These are phyloP conservation scores for Cyberlindnera bimundalis DNA, from an alignment of 805 yeast genomes.

Conservation along the genomic window DNA sequence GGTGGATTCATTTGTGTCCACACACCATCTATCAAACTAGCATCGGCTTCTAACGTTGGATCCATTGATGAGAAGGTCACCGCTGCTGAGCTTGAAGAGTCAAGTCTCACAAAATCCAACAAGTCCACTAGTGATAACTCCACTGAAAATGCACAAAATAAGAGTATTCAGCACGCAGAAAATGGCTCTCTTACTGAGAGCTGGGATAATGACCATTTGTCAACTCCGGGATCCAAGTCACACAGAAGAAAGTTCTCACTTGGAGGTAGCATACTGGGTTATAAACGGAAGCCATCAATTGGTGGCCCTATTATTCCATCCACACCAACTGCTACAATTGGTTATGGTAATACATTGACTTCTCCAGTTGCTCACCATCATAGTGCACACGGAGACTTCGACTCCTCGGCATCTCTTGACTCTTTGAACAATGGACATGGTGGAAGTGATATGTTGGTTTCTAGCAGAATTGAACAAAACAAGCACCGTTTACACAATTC, in stretches of 20 bases:
- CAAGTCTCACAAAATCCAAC: conserved; percentile 15
- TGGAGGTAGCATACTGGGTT: conserved; percentile 52
- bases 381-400: conserved; percentile 33
- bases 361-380: conserved; percentile 31
- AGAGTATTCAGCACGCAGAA: conserved; percentile 8
- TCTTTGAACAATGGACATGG: conserved; percentile 52
- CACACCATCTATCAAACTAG: conserved; percentile 40
- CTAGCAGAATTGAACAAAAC: conserved; percentile 55
- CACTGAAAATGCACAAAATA: conserved; percentile 6
- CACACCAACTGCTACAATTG: conserved; percentile 49
- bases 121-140: conserved; percentile 16
- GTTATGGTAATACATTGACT: conserved; percentile 24
- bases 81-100: conserved; percentile 7
- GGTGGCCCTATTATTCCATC: conserved; percentile 42
- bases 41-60: conserved; percentile 3
- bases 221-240: conserved; percentile 31
- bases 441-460: conserved; percentile 49
- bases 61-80: conserved; percentile 8
- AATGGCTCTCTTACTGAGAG: conserved; percentile 19
- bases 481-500: conserved; percentile 11
- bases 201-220: conserved; percentile 17
- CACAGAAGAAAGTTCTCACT: conserved; percentile 64
- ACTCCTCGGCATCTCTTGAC: conserved; percentile 49
- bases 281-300: conserved; percentile 40
- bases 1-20: conserved; percentile 91